phyloP scores from a whole-genome alignment of 495 filamentous ascomycete genomes.

The Parathielavia hyrcaniae region DNA sequence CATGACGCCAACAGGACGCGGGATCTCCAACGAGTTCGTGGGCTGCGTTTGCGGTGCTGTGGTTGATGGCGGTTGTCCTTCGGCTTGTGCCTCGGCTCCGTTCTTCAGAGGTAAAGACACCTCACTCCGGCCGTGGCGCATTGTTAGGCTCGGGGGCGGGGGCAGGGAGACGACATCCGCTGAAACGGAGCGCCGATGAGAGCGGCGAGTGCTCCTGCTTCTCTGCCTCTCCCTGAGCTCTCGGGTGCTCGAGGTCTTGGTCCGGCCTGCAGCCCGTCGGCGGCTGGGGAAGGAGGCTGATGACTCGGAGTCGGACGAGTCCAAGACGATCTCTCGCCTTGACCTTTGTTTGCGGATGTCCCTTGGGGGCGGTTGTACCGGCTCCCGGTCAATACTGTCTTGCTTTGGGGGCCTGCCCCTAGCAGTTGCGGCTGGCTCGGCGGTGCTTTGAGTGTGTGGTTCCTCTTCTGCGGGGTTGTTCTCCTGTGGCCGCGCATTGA shows the following conservation, averaged over 20 bases:
- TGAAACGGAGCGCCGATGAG: conserved; percentile 12
- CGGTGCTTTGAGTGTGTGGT: neutral
- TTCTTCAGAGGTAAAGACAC: neutral
- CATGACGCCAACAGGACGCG: neutral
- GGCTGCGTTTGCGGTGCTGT: neutral
- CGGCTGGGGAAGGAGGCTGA: neutral
- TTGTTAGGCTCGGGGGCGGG: neutral
- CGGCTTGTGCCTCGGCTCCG: neutral
- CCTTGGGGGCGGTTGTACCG: neutral
- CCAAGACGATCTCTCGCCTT: neutral
- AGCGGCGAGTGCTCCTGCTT: neutral
- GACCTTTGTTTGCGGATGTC: conserved; percentile 1
- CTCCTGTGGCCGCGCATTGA: neutral
- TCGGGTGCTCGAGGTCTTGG: neutral
- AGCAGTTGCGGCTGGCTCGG: neutral
- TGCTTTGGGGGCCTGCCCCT: conserved; percentile 8
- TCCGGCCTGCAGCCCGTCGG: neutral
- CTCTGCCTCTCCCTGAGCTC: conserved; percentile 5
- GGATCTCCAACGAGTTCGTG: conserved; percentile 3
- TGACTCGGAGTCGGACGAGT: conserved; percentile 12
- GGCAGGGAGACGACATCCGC: conserved; percentile 12
- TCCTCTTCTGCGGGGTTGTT: neutral
- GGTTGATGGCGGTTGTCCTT: neutral
- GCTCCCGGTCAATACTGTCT: neutral
- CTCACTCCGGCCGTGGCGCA: conserved; percentile 12